phyloP scores from a whole-genome alignment of 2,329 filamentous ascomycete genomes.

The Verticillium longisporum region DNA sequence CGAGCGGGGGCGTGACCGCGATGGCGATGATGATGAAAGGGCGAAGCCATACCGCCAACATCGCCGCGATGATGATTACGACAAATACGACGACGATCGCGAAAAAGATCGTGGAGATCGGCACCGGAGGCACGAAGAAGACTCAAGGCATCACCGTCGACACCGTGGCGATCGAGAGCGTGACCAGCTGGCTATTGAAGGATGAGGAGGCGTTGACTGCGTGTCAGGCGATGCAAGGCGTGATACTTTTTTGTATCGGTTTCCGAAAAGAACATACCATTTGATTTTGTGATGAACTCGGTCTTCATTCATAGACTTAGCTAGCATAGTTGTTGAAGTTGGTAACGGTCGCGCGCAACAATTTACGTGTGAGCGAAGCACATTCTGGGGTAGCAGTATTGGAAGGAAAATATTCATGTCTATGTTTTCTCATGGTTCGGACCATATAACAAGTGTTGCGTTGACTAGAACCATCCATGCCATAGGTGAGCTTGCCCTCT shows the following conservation, averaged over 20 bases:
- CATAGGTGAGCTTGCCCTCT: not conserved
- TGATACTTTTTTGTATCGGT: not conserved
- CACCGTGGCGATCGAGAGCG: constrained; percentile 13
- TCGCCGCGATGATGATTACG: constrained; percentile 26
- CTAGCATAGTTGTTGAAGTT: not conserved
- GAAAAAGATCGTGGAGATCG: constrained; percentile 16
- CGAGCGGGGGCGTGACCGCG: constrained; percentile 17
- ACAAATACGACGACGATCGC: constrained; percentile 24
- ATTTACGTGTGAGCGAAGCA: not conserved
- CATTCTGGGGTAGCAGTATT: not conserved
- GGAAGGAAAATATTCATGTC: not conserved
- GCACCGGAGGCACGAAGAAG: constrained; percentile 18
- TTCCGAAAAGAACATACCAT: not conserved
- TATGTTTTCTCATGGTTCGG: not conserved
- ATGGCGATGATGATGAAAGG: constrained; percentile 18
- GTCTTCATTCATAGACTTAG: not conserved
- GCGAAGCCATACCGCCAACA: constrained; percentile 13
- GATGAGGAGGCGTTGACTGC: not conserved
- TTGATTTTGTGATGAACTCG: not conserved
- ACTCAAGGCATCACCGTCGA: constrained; percentile 21
- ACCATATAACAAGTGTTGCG: too few relatives aligned
- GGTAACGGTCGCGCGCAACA: not conserved
- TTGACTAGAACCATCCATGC: too few relatives aligned
- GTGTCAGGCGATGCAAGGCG: not conserved
- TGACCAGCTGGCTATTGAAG: constrained; percentile 11